Conservation (phyloP, 305 asterid species). For the Euphrasia arctica region DNA sequence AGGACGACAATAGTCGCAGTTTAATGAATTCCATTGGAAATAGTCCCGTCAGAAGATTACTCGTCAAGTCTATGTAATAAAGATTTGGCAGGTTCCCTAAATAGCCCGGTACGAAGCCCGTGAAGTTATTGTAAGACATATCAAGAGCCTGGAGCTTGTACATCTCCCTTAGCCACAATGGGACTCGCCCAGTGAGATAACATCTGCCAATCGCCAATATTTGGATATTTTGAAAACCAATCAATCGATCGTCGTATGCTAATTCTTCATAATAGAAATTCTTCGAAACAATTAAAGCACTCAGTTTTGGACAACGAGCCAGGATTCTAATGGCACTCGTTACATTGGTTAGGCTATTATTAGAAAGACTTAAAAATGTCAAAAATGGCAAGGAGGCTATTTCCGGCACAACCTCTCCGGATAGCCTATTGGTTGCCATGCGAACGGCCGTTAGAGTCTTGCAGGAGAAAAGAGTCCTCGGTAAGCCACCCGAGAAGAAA, state of each 20-base stretch:
- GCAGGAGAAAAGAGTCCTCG: conserved; percentile 68
- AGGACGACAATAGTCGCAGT: conserved; percentile 48
- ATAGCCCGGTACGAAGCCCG: conserved; percentile 73
- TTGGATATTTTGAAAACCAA: conserved; percentile 49
- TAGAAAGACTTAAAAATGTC: conserved; percentile 76
- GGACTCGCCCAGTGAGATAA: conserved; percentile 57
- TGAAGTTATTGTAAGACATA: conserved; percentile 54
- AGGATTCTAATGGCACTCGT: conserved; percentile 58
- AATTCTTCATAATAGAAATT: conserved; percentile 63
- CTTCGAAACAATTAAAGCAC: conserved; percentile 55
- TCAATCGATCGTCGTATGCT: conserved; percentile 41
- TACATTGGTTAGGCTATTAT: conserved; percentile 67
- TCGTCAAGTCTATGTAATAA: conserved; percentile 81
- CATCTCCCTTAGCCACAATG: conserved; percentile 59
- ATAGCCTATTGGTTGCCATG: conserved; percentile 59
- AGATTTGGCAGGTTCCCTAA: conserved; percentile 61
- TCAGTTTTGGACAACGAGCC: conserved; percentile 65
- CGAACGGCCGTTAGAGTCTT: conserved; percentile 70
- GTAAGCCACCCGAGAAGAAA: conserved; percentile 56
- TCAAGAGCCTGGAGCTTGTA: conserved; percentile 64
- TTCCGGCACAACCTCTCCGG: conserved; percentile 60
- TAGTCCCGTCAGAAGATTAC: conserved; percentile 57
- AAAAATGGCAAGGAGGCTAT: conserved; percentile 55
- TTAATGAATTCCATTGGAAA: conserved; percentile 58
- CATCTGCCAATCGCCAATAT: conserved; percentile 79